Conservation (phyloP, 208 protist genomes). For the Wallacemonas sp. region DNA sequence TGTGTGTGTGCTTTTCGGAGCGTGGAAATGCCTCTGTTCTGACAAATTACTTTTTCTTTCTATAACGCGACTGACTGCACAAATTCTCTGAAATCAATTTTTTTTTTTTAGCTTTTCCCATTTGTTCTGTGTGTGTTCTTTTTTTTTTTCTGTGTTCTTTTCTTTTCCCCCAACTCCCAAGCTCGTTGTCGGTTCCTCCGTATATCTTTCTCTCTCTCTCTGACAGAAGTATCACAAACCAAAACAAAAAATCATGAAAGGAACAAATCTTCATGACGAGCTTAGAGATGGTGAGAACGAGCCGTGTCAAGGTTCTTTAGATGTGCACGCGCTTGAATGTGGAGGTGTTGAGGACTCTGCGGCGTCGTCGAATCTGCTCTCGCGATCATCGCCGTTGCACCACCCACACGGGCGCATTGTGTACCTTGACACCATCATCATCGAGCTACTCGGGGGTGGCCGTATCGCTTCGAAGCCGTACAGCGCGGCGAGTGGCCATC, state of each 20-base stretch:
- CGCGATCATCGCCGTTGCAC: background rate
- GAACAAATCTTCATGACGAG: too few relatives aligned
- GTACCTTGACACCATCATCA: constrained; percentile 19
- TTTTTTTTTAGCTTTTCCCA: background rate
- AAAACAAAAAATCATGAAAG: too few relatives aligned
- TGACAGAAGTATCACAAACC: background rate
- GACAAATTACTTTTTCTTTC: background rate
- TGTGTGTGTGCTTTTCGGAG: background rate
- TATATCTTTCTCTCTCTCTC: constrained; percentile 3
- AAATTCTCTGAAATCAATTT: background rate
- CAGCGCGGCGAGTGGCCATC: constrained; percentile 31
- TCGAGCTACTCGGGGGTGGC: constrained; percentile 12
- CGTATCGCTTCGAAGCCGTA: constrained; percentile 21
- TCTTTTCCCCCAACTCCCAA: background rate
- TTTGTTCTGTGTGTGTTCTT: constrained; percentile 5
- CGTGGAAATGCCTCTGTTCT: background rate
- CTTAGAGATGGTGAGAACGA: background rate
- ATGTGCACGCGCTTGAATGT: background rate
- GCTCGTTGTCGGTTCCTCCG: constrained; percentile 14
- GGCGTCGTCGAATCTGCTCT: background rate
- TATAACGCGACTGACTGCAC: too few relatives aligned
- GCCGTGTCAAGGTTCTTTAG: background rate
- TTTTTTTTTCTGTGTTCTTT: constrained; percentile 5
- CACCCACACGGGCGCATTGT: constrained; percentile 9
- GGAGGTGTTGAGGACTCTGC: background rate